These are phyloP conservation scores for Curvularia hawaiiensis DNA, from an alignment of 2,329 filamentous ascomycete genomes.

Conservation along the genomic window DNA sequence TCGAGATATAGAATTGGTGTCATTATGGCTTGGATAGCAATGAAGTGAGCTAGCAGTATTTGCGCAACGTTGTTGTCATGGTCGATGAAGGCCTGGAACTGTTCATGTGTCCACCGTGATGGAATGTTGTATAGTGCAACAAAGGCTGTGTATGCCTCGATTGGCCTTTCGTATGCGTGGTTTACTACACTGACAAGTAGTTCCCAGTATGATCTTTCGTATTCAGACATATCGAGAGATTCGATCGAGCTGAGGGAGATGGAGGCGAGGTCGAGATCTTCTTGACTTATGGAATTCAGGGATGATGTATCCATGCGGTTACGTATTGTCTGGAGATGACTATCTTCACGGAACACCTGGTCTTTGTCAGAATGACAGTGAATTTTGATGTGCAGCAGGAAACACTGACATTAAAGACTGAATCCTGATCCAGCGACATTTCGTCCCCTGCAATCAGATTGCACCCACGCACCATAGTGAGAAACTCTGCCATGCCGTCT, in stretches of 20 bases:
- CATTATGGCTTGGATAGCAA: slow-evolving; percentile 54
- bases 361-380: background rate
- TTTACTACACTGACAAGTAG: slow-evolving; percentile 34
- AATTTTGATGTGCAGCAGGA: too few species aligned
- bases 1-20: slow-evolving; percentile 48
- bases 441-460: slow-evolving; percentile 42
- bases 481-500: slow-evolving; percentile 45
- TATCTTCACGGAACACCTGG: slow-evolving; percentile 38
- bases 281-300: slow-evolving; percentile 27
- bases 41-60: slow-evolving; percentile 54
- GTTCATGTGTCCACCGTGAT: slow-evolving; percentile 47
- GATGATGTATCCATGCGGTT: slow-evolving; percentile 29
- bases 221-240: slow-evolving; percentile 35
- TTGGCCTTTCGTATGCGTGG: slow-evolving; percentile 37
- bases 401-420: slow-evolving; percentile 38
- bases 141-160: slow-evolving; percentile 50
- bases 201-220: slow-evolving; percentile 36
- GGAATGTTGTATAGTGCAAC: slow-evolving; percentile 50
- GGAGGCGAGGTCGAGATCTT: slow-evolving; percentile 39
- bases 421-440: slow-evolving; percentile 24
- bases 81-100: slow-evolving; percentile 53
- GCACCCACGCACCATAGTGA: slow-evolving; percentile 47
- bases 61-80: slow-evolving; percentile 50
- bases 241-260: slow-evolving; percentile 36
- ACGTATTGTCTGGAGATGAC: slow-evolving; percentile 41